Evolutionary conservation across 73 alveolate genomes (phyloP), one percentile per base, ranked within the genome.

Genomic region (Uronychia binucleata): DNA sequence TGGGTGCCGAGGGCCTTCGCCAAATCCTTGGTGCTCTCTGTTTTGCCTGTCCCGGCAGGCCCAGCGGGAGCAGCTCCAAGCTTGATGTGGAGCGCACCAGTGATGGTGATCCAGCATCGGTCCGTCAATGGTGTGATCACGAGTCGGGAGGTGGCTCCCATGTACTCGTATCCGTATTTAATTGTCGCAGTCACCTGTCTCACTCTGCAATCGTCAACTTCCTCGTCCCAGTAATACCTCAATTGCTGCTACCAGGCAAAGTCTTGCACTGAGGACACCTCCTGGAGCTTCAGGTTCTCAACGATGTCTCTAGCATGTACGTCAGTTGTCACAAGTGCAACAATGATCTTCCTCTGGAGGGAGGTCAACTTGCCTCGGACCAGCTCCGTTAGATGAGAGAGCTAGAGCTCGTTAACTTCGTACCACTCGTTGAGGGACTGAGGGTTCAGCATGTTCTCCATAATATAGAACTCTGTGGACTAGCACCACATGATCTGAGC

Each of bases 61-160:
- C 99, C 99, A 13, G 99, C 99, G 29, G 99, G 99, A 34, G 99
- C 99, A 14, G 99, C 99, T 75, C 99, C 99, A 87, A 97, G 88
- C 78, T 97, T 97, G 60, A 98, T 90, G 88, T 96, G 96, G 74
- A 97, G 74, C 11, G 99, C 99, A 26, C 99, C 99, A 94, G 97
- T 97, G 60, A 98, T 89, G 59, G 99, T 98, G 92, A 97, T 94
- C 91, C 97, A 98, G 87, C 99, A 97, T 93, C 97, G 90, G 93
- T 97, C 99, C 76, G 99, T 97, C 34, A 97, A 89, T 25, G 99
- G 99, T 0, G 99, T 97, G 74, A 97, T 97, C 57, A 97, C 99
- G 81, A 97, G 92, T 88, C 99, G 86, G 75, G 96, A 93, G 5
- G 99, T 95, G 57, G 96, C 97, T 46, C 99, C 99, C 93, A 98